A percentile compares a stretch with the other conserved stretches of the same genome.
phyloP scores from a whole-genome alignment of 2,329 filamentous ascomycete species.

The Erysiphe pulchra region DNA sequence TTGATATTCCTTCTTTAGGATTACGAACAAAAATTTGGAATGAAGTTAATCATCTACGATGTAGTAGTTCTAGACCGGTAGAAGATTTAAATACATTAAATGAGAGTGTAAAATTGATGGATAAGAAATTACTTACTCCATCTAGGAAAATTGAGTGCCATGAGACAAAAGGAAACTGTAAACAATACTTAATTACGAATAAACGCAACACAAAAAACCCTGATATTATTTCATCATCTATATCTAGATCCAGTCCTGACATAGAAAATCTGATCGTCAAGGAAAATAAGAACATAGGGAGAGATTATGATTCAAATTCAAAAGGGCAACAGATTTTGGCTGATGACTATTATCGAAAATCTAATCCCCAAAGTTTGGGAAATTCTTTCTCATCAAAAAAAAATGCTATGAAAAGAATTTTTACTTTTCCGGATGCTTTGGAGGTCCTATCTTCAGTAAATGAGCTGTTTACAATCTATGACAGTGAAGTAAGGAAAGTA shows the following conservation, averaged over 20 bases:
- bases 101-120: constrained; percentile 20
- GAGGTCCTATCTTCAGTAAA: too few relatives aligned
- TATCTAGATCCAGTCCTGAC: constrained; percentile 74
- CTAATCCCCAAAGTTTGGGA: constrained; percentile 12
- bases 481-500: neutral
- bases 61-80: constrained; percentile 19
- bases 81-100: constrained; percentile 29
- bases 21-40: constrained; percentile 60
- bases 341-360: constrained; percentile 46
- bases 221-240: constrained; percentile 25
- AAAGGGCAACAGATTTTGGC: constrained; percentile 57
- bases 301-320: constrained; percentile 64
- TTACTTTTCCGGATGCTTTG: too few relatives aligned
- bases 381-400: constrained; percentile 21
- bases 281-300: constrained; percentile 62
- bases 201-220: neutral
- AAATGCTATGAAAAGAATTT: too few relatives aligned
- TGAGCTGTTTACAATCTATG: too few relatives aligned
- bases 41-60: constrained; percentile 45
- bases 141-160: neutral
- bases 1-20: constrained; percentile 59
- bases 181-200: constrained; percentile 24
- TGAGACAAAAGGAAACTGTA: neutral
- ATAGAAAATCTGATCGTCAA: constrained; percentile 77
- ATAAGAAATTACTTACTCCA: constrained; percentile 4